phyloP scores from a whole-genome alignment of 306 rosid species.

The Rosa chinensis region DNA sequence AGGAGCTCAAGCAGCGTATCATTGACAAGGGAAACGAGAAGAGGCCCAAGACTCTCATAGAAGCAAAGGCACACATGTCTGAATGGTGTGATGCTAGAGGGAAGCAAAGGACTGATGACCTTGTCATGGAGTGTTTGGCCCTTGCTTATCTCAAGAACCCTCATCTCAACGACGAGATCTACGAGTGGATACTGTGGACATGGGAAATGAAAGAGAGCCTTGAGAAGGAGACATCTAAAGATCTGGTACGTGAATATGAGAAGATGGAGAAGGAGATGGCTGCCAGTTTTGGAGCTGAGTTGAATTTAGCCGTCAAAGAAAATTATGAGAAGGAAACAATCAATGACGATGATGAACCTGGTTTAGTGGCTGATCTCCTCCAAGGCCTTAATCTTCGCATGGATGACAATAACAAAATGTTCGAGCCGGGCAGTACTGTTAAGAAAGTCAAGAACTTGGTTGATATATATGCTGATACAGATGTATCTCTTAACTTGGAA shows the following conservation, averaged over 20 bases:
- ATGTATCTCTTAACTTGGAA: background rate
- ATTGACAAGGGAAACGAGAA: background rate
- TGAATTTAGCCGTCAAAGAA: background rate
- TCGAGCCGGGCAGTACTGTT: background rate
- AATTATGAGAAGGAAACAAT: background rate
- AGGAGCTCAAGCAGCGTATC: background rate
- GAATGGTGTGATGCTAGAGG: background rate
- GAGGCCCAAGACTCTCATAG: background rate
- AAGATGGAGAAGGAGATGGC: background rate
- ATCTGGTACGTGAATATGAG: background rate
- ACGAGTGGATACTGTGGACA: background rate
- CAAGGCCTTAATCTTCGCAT: background rate
- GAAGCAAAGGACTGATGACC: background rate
- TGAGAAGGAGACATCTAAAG: background rate
- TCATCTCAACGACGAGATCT: background rate
- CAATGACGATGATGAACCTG: background rate
- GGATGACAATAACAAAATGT: background rate
- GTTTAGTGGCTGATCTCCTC: background rate
- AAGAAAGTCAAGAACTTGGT: background rate
- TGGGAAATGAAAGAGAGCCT: background rate
- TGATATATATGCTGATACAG: background rate
- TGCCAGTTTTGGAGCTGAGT: background rate
- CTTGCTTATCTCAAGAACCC: background rate
- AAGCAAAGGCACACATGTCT: background rate
- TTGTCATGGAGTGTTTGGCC: background rate